These are phyloP conservation scores for Chaetoceros muelleri DNA, from an alignment of 108 stramenopile species.

Conservation along the genomic window DNA sequence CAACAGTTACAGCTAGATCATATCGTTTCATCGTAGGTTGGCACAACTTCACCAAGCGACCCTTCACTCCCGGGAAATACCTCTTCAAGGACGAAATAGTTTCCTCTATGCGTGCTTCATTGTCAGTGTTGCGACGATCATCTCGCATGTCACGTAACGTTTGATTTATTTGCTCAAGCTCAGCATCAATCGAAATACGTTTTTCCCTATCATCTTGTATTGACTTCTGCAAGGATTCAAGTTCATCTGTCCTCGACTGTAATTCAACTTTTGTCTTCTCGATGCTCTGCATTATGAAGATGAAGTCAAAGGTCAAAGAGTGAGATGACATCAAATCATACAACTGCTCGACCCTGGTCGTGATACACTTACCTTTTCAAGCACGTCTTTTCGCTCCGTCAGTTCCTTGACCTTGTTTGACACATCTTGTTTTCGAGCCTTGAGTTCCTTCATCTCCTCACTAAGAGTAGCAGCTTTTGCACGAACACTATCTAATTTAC, in stretches of 20 bases:
- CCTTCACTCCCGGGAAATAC: slow-evolving; percentile 89
- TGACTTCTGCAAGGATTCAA: slow-evolving; percentile 36
- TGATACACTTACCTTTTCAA: slow-evolving; percentile 39
- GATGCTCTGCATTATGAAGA: slow-evolving; percentile 28
- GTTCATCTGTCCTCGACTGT: slow-evolving; percentile 40
- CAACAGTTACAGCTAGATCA: slow-evolving; percentile 93
- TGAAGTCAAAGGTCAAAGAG: background rate
- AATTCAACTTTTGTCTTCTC: slow-evolving; percentile 51
- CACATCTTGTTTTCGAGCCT: slow-evolving; percentile 34
- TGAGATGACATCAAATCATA: background rate
- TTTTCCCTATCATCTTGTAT: slow-evolving; percentile 40
- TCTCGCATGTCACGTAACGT: slow-evolving; percentile 78
- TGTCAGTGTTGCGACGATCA: slow-evolving; percentile 68
- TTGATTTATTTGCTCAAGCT: slow-evolving; percentile 70
- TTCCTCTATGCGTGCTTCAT: slow-evolving; percentile 68
- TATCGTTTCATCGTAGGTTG: slow-evolving; percentile 85
- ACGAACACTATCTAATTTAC: slow-evolving; percentile 53
- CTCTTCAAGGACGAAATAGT: slow-evolving; percentile 73
- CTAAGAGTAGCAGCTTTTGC: slow-evolving; percentile 45
- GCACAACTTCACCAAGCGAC: slow-evolving; percentile 92
- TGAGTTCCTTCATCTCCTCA: slow-evolving; percentile 52
- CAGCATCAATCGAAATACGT: slow-evolving; percentile 63
- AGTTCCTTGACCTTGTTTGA: slow-evolving; percentile 38
- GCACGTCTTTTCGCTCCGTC: slow-evolving; percentile 35
- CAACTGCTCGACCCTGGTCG: background rate